phyloP scores from a whole-genome alignment of 176 grass and related monocot genomes.

The Hordeum marinum region DNA sequence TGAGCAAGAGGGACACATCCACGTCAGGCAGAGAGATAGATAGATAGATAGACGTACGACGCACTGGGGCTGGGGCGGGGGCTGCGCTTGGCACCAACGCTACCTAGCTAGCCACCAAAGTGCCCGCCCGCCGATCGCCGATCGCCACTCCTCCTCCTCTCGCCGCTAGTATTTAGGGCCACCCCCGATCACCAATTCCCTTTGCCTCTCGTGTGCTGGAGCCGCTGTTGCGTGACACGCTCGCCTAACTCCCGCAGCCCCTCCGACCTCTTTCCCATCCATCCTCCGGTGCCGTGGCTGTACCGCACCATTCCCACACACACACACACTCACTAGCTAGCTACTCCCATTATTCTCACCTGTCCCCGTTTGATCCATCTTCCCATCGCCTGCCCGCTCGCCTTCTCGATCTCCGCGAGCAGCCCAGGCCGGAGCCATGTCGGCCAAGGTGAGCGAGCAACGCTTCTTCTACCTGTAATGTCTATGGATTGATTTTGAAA shows the following conservation, averaged over 20 bases:
- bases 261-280: too few relatives aligned
- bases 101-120: background rate
- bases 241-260: background rate
- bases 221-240: conserved; percentile 13
- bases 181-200: background rate
- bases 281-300: background rate
- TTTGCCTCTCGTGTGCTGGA: background rate
- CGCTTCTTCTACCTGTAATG: background rate
- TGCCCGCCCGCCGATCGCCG: background rate
- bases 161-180: conserved; percentile 18
- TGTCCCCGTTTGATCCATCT: background rate
- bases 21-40: background rate
- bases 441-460: conserved; percentile 31
- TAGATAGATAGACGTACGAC: background rate
- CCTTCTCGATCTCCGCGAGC: background rate
- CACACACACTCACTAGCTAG: background rate
- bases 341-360: background rate
- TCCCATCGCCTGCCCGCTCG: background rate
- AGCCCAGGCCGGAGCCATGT: conserved; percentile 8
- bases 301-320: background rate
- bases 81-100: background rate
- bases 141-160: background rate
- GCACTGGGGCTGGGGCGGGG: background rate
- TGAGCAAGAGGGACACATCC: background rate
- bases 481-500: background rate